phyloP scores from a whole-genome alignment of 2,329 filamentous ascomycete genomes.

The Volutella citrinella region DNA sequence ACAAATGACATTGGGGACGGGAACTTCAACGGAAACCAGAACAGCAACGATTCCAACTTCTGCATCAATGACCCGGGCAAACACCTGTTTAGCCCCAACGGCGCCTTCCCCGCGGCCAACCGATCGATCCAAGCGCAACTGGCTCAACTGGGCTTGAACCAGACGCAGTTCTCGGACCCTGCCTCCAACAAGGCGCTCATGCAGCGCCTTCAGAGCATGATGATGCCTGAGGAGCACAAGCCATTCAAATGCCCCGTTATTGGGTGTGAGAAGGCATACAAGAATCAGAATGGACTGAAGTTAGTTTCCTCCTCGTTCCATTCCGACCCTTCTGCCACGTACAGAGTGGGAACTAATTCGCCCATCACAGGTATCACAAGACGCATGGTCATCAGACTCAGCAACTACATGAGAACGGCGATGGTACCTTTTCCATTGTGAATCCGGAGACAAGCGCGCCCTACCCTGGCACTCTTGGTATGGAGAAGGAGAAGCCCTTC shows the following conservation, averaged over 20 bases:
- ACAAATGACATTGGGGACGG: conserved; percentile 49
- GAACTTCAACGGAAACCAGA: conserved; percentile 46
- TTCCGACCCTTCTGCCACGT: background rate
- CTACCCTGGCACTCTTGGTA: conserved; percentile 94
- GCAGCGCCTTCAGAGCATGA: conserved; percentile 57
- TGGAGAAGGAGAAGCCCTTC: conserved; percentile 99
- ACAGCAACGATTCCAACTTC: conserved; percentile 43
- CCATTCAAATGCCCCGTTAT: conserved; percentile 98
- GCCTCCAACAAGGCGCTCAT: conserved; percentile 63
- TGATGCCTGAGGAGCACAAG: conserved; percentile 86
- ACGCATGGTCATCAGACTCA: conserved; percentile 94
- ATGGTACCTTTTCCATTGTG: conserved; percentile 97
- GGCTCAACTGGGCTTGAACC: conserved; percentile 71
- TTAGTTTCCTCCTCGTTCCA: conserved; percentile 47
- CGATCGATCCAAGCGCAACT: conserved; percentile 65
- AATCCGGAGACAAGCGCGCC: conserved; percentile 92
- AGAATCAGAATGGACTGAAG: conserved; percentile 98
- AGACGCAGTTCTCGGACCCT: conserved; percentile 74
- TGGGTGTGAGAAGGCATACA: conserved; percentile 98
- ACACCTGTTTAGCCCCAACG: conserved; percentile 83
- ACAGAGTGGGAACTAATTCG: conserved; percentile 10
- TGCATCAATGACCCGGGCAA: conserved; percentile 94
- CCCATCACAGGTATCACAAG: conserved; percentile 60
- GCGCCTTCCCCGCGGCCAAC: conserved; percentile 63
- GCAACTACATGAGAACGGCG: conserved; percentile 91